Conservation (phyloP, 2,329 filamentous ascomycete species). For the Bipolaris oryzae region DNA sequence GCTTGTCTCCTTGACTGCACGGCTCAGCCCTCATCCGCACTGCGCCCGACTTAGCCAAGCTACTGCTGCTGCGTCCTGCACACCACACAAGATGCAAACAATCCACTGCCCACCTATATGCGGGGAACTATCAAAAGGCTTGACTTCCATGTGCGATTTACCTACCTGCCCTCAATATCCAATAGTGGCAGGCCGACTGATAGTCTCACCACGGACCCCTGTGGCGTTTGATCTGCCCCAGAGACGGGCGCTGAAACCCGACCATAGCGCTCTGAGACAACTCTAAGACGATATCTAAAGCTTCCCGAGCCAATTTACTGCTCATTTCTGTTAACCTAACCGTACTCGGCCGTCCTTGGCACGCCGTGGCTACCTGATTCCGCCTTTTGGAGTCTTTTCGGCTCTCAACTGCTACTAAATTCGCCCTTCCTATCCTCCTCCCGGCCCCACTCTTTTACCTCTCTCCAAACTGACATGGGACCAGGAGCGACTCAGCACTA, state of each 20-base stretch:
- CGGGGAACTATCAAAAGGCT: conserved; percentile 20
- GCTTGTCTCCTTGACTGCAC: conserved; percentile 9
- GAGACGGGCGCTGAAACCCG: conserved; percentile 45
- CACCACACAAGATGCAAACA: neutral
- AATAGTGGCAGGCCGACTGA: conserved; percentile 22
- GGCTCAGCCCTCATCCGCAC: conserved; percentile 3
- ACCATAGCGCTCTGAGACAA: conserved; percentile 42
- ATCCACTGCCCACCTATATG: conserved; percentile 19
- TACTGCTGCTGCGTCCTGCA: neutral
- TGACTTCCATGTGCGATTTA: conserved; percentile 5
- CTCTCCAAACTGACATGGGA: conserved; percentile 47
- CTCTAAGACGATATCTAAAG: conserved; percentile 41
- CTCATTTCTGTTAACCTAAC: conserved; percentile 22
- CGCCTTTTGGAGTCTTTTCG: conserved; percentile 25
- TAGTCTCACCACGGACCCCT: conserved; percentile 34
- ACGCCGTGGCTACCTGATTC: conserved; percentile 14
- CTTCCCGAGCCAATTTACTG: conserved; percentile 30
- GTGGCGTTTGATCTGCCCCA: conserved; percentile 36
- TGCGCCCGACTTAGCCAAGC: neutral
- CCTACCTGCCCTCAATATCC: conserved; percentile 5
- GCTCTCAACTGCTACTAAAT: conserved; percentile 33
- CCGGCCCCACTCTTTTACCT: conserved; percentile 26
- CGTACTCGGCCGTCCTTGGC: conserved; percentile 28
- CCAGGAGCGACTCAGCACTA: conserved; percentile 43
- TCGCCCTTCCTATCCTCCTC: conserved; percentile 25